Evolutionary conservation across 352 stramenopile genomes (phyloP).

Genomic region (Phytophthora ohioensis): DNA sequence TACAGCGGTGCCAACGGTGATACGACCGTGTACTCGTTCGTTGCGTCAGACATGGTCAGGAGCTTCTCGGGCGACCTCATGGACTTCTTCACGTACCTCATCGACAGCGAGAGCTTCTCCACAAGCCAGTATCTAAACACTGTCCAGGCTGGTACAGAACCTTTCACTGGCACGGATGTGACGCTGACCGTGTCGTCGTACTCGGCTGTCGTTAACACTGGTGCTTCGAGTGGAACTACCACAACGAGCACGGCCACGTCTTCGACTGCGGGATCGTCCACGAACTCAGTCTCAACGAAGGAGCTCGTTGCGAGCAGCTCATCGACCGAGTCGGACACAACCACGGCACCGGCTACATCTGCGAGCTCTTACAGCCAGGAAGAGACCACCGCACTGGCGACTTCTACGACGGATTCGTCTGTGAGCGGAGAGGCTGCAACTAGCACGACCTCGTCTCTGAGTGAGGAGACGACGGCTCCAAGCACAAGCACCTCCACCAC

Average conservation of each 20-base stretch:
- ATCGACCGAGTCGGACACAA: constrained; percentile 14
- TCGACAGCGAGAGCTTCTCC: constrained; percentile 32
- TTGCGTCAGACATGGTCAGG: constrained; percentile 32
- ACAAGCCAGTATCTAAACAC: constrained; percentile 44
- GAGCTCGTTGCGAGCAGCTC: constrained; percentile 23
- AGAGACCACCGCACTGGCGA: constrained; percentile 1
- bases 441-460: not conserved
- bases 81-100: constrained; percentile 45
- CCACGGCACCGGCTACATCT: not conserved
- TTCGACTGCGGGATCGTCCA: constrained; percentile 11
- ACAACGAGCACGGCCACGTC: not conserved
- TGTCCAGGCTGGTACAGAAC: constrained; percentile 43
- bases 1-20: constrained; percentile 42
- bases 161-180: constrained; percentile 41
- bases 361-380: constrained; percentile 15
- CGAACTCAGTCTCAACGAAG: constrained; percentile 18
- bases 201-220: constrained; percentile 33
- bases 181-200: constrained; percentile 40
- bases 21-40: constrained; percentile 50
- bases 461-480: constrained; percentile 7
- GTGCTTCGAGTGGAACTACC: constrained; percentile 24
- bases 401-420: not conserved
- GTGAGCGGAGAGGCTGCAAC: not conserved
- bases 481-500: constrained; percentile 5
- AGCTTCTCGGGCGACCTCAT: constrained; percentile 43